Evolutionary conservation across 192 early-diverging fungal species (phyloP), one percentile per base, ranked within the genome.

Genomic region (Radiomyces spectabilis): DNA sequence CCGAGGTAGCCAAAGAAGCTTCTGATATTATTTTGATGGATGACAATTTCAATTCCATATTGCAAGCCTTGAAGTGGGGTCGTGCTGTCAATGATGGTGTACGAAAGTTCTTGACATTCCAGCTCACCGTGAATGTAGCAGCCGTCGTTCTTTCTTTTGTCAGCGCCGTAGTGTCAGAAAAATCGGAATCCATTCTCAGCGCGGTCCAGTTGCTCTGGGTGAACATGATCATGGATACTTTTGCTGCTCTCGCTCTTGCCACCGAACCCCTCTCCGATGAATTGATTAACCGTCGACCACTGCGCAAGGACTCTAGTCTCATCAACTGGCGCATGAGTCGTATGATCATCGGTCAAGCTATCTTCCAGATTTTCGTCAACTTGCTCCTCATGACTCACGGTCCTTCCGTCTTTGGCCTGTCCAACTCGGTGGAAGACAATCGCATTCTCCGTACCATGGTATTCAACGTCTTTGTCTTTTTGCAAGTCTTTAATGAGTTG

Each of bases 181-280:
- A 76, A 15, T 79, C 81, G 57, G 74, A 83, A 41, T 85, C 85
- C 3, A 83, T 88, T 16, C 75, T 97, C 54, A 87, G 85, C 18
- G 90, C 92, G 9, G 85, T 95, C 41, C 94, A 96, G 69, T 73
- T 96, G 64, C 79, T 96, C 48, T 96, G 91, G 89, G 82, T 96
- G 32, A 96, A 94, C 70, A 71, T 96, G 73, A 92, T 94, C 61
- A 93, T 92, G 90, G 90, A 93, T 65, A 90, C 92, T 2, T 76
- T 94, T 25, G 91, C 92, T 19, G 92, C 92, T 13, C 77, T 94
- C 27, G 91, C 89, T 10, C 78, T 96, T 25, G 91, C 91, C 19
- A 92, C 89, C 3, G 95, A 98, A 54, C 84, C 85, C 24, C 93
- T 93, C 24, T 91, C 89, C 19, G 81, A 82, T 31, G 91, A 86